Evolutionary conservation across 257 asterid species (phyloP), one percentile per base, ranked within the genome.

Genomic region (Ophiorrhiza pumila): DNA sequence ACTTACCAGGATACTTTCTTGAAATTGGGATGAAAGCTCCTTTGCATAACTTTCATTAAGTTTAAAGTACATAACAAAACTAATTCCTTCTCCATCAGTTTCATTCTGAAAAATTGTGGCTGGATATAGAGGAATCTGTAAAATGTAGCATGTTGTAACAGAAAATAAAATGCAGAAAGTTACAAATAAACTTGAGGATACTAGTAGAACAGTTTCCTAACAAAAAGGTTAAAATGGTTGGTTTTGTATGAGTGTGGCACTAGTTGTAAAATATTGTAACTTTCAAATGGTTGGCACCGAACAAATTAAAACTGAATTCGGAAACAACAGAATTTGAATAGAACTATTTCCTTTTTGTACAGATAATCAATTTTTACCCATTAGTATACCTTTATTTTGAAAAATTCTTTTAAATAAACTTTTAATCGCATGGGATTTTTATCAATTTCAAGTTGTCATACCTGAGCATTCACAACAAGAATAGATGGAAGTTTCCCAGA

Each of bases 381-480:
- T 20, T 52, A 55, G 23, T 69, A 32, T 32, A 49, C 12, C 3
- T 47, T 39, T 64, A 23, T 15, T 17, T 23, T 8, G n/a, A n/a
- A 20, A 41, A 64, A 2, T 37, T 34, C 27, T 3, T 31, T 31
- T 34, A 5, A 25, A 49, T 9, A 45, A 61, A 31, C 6, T 76
- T 39, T 17, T 23, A 32, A 75, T 34, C 45, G 23, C 34, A 22
- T 35, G 5, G 15, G 46, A 31, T 7, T 65, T 42, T 27, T n/a
- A 35, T 13, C 4, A 7, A 56, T 13, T 39, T 37, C 39, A 79
- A 23, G 27, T 27, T 35, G 20, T 27, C 37, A 35, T 80, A 95
- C 98, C 97, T 95, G 99, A 69, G 88, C 96, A 83, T 95, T 95
- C 78, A 95, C 97, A 66, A 95, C 96, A 32, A 95, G 98, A 75